Base-by-base conservation (phyloP, 164 flowering plant species). In the Stephania cephalantha region DNA sequence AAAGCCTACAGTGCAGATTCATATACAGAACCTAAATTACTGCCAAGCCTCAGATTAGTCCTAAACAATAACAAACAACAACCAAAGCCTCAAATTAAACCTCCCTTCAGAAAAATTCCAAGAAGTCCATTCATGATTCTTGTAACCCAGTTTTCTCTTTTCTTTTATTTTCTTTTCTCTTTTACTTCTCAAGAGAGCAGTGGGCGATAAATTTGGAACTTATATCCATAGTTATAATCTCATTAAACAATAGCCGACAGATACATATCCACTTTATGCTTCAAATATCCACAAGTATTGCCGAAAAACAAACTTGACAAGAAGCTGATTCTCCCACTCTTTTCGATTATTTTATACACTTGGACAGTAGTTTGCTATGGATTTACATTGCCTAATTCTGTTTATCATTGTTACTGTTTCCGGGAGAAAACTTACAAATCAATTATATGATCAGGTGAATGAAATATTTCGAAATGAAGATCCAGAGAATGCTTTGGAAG, bases 401-500 rank as follows among this genome's bases (percentile, higher is more conserved):
- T 45, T 64, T 76, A 17, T 46, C 50, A 35, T 68, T 71, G 29
- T 4, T 12, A 20, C 29, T 29, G 18, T 68, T 46, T 13, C 13
- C 7, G 9, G 5, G 29, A 11, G 42, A 4, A n/a, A 42, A 35
- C 52, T 48, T 75, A 12, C 73, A 71, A 18, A 69, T 42, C 6
- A 75, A 69, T 73, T 45, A 70, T 70, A 42, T 72, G 42, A 20
- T 15, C 81, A 91, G 95, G 53, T 91, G n/a, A 76, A 86, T 50
- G 66, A 64, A 12, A 71, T 88, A 72, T 91, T 89, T 81, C 65
- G 76, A 71, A 84, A 81, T 18, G 85, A 84, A 31, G 85, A 88
- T 22, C 85, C 89, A 25, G 86, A 78, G 67, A 44, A 72, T 12
- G 93, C 89, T 29, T 75, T 91, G 71, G 88, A 82, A 83, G 78